phyloP scores from a whole-genome alignment of 2,329 filamentous ascomycete genomes.

The Aphanocladium album region DNA sequence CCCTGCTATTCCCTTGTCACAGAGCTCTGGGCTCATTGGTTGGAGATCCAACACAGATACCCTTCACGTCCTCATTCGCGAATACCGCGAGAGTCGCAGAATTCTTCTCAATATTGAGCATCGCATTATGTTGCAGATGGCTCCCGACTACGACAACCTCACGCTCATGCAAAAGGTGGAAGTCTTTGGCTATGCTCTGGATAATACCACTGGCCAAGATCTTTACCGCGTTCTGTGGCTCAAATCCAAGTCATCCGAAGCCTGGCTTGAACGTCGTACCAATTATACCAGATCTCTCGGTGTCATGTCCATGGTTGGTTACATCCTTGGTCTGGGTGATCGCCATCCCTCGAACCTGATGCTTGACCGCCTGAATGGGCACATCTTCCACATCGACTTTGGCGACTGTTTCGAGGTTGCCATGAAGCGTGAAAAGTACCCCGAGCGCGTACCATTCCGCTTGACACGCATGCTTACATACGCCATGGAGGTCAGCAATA shows the following conservation, averaged over 20 bases:
- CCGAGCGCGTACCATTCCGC: slow-evolving; percentile 94
- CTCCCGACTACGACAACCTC: slow-evolving; percentile 95
- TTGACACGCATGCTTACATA: slow-evolving; percentile 98
- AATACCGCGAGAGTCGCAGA: slow-evolving; percentile 95
- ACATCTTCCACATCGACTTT: slow-evolving; percentile 98
- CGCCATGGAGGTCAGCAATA: slow-evolving; percentile 99
- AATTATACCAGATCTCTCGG: slow-evolving; percentile 96
- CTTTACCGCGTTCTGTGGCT: slow-evolving; percentile 97
- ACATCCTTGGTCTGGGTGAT: slow-evolving; percentile 94
- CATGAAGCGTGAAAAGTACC: slow-evolving; percentile 99
- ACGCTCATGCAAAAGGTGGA: slow-evolving; percentile 99
- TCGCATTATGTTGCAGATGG: slow-evolving; percentile 99
- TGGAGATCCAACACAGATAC: slow-evolving; percentile 99
- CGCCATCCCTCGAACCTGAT: slow-evolving; percentile 97
- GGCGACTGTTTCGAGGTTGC: slow-evolving; percentile 99
- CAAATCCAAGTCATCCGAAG: slow-evolving; percentile 96
- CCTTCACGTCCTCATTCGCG: slow-evolving; percentile 89
- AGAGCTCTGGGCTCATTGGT: slow-evolving; percentile 89
- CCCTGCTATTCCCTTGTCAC: slow-evolving; percentile 92
- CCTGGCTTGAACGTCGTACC: slow-evolving; percentile 96
- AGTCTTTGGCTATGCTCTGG: slow-evolving; percentile 96
- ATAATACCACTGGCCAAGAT: slow-evolving; percentile 98
- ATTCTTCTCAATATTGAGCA: slow-evolving; percentile 99
- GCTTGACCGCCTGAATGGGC: slow-evolving; percentile 92
- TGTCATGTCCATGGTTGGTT: slow-evolving; percentile 99